phyloP scores from a whole-genome alignment of 2,329 filamentous ascomycete genomes.

The Calonectria montana region DNA sequence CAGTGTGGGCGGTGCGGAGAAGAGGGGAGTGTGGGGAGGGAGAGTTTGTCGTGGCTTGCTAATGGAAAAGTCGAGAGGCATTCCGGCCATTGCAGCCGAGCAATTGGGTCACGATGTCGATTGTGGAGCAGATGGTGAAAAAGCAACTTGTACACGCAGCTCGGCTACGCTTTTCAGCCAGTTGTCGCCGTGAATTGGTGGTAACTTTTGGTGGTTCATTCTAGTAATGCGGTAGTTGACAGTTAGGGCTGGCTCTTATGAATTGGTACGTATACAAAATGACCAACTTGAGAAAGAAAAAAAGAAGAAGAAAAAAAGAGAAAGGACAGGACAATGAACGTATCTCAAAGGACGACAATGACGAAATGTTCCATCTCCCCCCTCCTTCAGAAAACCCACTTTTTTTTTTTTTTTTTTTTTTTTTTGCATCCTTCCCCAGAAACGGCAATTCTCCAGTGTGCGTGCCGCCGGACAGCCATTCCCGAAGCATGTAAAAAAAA shows the following conservation, averaged over 20 bases:
- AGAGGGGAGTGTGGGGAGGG: conserved; percentile 12
- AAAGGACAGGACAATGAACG: background rate
- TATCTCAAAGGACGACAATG: background rate
- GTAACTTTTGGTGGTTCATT: background rate
- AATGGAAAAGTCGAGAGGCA: background rate
- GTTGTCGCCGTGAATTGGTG: background rate
- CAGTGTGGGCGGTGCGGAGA: conserved; percentile 7
- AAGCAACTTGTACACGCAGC: background rate
- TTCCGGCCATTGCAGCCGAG: conserved; percentile 1
- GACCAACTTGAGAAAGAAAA: conserved; percentile 1
- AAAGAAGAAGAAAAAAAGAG: background rate
- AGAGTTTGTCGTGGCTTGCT: conserved; percentile 20
- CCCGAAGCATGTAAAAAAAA: background rate
- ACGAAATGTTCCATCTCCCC: background rate
- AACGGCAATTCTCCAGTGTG: background rate
- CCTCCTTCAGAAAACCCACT: background rate
- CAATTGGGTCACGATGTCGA: conserved; percentile 4
- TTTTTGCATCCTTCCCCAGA: background rate
- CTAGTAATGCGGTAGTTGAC: background rate
- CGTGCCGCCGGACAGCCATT: background rate
- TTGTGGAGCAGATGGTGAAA: background rate
- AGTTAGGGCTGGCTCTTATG: background rate
- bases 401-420: background rate
- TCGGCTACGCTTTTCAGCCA: background rate
- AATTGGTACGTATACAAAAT: background rate